Evolutionary conservation across 2,329 filamentous ascomycete genomes (phyloP).

Genomic region (Colletotrichum camelliae): DNA sequence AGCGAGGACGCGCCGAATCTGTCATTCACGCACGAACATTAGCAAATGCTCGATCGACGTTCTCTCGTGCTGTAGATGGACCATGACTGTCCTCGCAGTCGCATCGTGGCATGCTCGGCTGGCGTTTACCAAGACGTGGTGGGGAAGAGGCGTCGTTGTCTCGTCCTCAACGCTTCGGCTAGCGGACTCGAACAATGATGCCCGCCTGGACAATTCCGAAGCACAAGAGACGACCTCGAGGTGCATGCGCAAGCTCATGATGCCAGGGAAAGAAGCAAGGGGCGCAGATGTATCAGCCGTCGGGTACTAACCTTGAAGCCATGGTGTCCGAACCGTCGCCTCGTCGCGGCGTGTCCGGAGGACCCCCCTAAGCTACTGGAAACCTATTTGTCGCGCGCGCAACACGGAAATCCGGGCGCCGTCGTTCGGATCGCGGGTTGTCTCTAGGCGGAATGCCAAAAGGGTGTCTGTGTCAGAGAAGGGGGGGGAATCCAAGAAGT

Average conservation of each 20-base stretch:
- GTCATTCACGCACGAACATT: background rate
- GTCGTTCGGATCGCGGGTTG: background rate
- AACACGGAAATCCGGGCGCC: background rate
- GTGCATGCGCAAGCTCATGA: background rate
- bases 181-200: background rate
- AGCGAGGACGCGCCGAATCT: constrained; percentile 73
- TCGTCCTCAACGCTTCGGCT: background rate
- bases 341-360: background rate
- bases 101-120: background rate
- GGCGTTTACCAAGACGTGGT: background rate
- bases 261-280: background rate
- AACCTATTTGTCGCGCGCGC: background rate
- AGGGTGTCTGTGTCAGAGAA: background rate
- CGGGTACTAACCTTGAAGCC: constrained; percentile 20
- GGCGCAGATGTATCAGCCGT: constrained; percentile 16
- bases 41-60: background rate
- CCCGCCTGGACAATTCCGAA: background rate
- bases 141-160: background rate
- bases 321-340: constrained; percentile 11
- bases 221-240: background rate
- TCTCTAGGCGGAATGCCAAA: background rate
- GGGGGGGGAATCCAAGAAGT: background rate
- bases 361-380: background rate
- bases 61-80: background rate
- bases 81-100: background rate